These are phyloP conservation scores for Xylaria sp. DNA, from an alignment of 2,329 filamentous ascomycete genomes.

Conservation along the genomic window DNA sequence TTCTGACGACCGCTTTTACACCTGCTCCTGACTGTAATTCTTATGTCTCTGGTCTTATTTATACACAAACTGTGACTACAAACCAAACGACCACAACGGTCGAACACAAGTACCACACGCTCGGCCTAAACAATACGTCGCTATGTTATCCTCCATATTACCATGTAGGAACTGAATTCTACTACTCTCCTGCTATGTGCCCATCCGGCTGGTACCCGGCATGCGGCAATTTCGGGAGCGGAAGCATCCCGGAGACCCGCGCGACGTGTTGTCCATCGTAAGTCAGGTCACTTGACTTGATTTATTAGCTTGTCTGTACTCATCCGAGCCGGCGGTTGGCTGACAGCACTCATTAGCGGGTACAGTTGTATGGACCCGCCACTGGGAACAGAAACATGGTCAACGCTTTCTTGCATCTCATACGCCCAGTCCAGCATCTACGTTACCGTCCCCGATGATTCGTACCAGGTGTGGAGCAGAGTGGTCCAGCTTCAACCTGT, in stretches of 20 bases:
- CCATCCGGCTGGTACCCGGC: conserved; percentile 2
- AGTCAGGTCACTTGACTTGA: background rate
- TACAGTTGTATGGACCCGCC: conserved; percentile 6
- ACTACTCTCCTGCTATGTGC: conserved; percentile 18
- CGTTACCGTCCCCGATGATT: conserved; percentile 14
- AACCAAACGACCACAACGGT: background rate
- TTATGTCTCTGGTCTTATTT: conserved; percentile 7
- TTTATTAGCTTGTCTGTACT: background rate
- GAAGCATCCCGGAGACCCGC: conserved; percentile 5
- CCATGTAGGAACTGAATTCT: background rate
- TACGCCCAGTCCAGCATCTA: conserved; percentile 1
- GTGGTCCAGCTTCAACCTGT: conserved; percentile 14
- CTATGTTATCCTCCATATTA: conserved; percentile 10
- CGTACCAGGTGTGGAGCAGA: background rate
- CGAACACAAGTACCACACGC: conserved; percentile 10
- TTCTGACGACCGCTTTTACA: conserved; percentile 1
- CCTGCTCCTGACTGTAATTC: conserved; percentile 9
- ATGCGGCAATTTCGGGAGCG: background rate
- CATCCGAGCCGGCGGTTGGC: background rate
- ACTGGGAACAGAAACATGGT: conserved; percentile 6
- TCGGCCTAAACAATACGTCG: conserved; percentile 6
- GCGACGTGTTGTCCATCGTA: conserved; percentile 22
- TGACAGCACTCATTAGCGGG: background rate
- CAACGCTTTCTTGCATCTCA: conserved; percentile 15
- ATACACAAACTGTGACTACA: conserved; percentile 2